These are phyloP conservation scores for Solanum appendiculatum DNA, from an alignment of 257 asterid species.

Conservation along the genomic window DNA sequence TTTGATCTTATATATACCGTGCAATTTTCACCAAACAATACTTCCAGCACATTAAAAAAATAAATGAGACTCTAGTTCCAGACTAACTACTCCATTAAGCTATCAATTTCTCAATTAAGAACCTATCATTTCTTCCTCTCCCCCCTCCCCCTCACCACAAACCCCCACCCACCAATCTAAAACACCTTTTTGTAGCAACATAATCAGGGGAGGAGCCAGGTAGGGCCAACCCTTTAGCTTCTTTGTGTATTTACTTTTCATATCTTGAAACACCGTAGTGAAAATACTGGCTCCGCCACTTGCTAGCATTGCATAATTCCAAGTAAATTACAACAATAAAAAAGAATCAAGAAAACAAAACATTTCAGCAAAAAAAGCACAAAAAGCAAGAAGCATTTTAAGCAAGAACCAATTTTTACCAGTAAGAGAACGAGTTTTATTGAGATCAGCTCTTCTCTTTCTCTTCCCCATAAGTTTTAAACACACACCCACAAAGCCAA, in stretches of 20 bases:
- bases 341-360: background rate
- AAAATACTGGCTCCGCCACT: background rate
- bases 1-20: background rate
- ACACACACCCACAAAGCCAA: background rate
- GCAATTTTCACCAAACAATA: background rate
- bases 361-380: background rate
- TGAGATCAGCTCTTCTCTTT: slow-evolving; percentile 22
- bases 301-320: background rate
- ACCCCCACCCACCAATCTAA: background rate
- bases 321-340: background rate
- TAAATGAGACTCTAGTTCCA: background rate
- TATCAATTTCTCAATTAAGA: background rate
- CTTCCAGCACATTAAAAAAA: background rate
- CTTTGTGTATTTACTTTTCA: background rate
- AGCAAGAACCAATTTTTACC: background rate
- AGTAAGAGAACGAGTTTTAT: slow-evolving; percentile 1
- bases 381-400: background rate
- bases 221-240: background rate
- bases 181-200: background rate
- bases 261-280: background rate
- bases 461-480: slow-evolving; percentile 24
- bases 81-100: background rate
- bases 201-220: background rate
- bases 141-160: background rate
- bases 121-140: background rate